Percentiles rank a stretch among this genome's conserved stretches.
Evolutionary conservation across 1,139 yeast genomes (phyloP).

Genomic region (Debaryomyces fabryi): DNA sequence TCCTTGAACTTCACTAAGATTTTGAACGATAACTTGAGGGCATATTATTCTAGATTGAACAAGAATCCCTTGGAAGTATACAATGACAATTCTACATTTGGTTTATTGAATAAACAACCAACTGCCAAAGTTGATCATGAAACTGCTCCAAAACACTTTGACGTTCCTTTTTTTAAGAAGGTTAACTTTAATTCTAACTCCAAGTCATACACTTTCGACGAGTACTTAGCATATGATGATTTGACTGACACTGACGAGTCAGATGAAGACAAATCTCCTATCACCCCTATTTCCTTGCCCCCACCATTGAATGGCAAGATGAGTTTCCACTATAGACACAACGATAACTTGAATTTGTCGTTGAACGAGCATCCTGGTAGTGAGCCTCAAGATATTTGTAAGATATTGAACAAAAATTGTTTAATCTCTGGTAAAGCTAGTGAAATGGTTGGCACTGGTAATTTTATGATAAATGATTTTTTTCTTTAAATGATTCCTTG

Average conservation of each 20-base stretch:
- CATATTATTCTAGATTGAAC: slow-evolving; percentile 32
- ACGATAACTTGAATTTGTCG: slow-evolving; percentile 48
- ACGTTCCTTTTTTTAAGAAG: slow-evolving; percentile 40
- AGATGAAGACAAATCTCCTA: slow-evolving; percentile 15
- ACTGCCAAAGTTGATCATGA: slow-evolving; percentile 7
- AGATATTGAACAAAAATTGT: slow-evolving; percentile 47
- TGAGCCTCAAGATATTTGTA: slow-evolving; percentile 31
- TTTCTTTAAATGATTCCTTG: slow-evolving; percentile 31
- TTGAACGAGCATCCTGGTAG: slow-evolving; percentile 24
- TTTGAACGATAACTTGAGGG: slow-evolving; percentile 42
- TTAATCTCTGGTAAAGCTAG: slow-evolving; percentile 54
- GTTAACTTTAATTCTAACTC: slow-evolving; percentile 29
- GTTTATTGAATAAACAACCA: slow-evolving; percentile 30
- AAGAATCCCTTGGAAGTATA: slow-evolving; percentile 31
- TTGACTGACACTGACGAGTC: slow-evolving; percentile 18
- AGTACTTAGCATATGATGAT: slow-evolving; percentile 39
- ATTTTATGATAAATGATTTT: slow-evolving; percentile 51
- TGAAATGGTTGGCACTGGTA: slow-evolving; percentile 57
- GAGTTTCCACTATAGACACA: slow-evolving; percentile 49
- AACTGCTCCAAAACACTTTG: slow-evolving; percentile 3
- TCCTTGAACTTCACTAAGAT: slow-evolving; percentile 43
- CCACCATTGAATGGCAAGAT: slow-evolving; percentile 31
- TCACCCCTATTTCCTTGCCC: slow-evolving; percentile 22
- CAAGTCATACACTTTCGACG: slow-evolving; percentile 40
- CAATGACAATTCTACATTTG: slow-evolving; percentile 38